Evolutionary conservation across 1,139 yeast genomes (phyloP).

Genomic region (Scheffersomyces cryptocercus): DNA sequence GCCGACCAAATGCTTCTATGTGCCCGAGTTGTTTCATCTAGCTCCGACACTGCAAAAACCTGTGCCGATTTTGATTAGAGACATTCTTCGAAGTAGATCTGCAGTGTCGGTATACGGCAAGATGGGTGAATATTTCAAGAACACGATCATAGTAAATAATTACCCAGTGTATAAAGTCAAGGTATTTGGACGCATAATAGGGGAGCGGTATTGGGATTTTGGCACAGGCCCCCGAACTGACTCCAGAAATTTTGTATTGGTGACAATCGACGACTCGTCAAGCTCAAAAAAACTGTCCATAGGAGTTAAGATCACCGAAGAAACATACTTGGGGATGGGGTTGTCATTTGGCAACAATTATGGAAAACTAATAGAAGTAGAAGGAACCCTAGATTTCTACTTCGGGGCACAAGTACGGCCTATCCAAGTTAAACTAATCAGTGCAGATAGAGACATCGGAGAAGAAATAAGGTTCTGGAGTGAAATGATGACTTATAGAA

Average conservation of each 20-base stretch:
- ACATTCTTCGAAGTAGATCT: conserved; percentile 19
- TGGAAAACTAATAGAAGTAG: conserved; percentile 10
- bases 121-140: too few species aligned
- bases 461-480: conserved; percentile 37
- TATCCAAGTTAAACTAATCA: too few species aligned
- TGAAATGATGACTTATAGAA: conserved; percentile 24
- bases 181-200: conserved; percentile 30
- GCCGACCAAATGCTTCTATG: conserved; percentile 26
- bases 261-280: conserved; percentile 28
- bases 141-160: too few species aligned
- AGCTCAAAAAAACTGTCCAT: conserved; percentile 15
- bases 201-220: conserved; percentile 5
- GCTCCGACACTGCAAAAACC: conserved; percentile 24
- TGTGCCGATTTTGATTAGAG: conserved; percentile 30
- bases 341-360: conserved; percentile 6
- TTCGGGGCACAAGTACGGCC: too few species aligned
- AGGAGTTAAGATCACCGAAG: conserved; percentile 9
- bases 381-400: conserved; percentile 3
- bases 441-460: conserved; percentile 11
- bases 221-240: not conserved
- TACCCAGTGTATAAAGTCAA: conserved; percentile 33
- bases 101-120: conserved; percentile 23
- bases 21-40: conserved; percentile 32
- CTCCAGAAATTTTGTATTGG: conserved; percentile 4
- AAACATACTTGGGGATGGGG: conserved; percentile 13